Base-by-base conservation (phyloP, 2,329 filamentous ascomycete species). In the Pestalotiopsis sp. region DNA sequence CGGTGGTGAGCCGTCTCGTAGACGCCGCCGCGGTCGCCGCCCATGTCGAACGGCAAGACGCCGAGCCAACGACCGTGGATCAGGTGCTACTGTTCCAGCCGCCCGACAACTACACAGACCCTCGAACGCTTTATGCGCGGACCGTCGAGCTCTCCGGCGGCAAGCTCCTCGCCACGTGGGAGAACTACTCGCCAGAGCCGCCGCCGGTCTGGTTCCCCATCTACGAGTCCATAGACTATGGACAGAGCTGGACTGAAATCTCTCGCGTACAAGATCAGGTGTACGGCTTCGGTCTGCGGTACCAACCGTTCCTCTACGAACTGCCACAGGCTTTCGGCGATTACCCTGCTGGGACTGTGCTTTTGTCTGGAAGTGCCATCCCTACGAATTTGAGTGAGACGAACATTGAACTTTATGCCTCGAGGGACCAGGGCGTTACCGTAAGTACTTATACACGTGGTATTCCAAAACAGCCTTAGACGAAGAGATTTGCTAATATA, bases 321-420 rank as follows among this genome's bases (percentile, higher is more conserved):
- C 83, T 93, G 3, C 85, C 88, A 0, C 79, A 85, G 56, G 76
- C 79, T 3, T 81, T 92, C 63, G 91, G 85, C 20, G 80, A 82
- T 1, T 92, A 84, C 73, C 78, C 83, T 1, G 84, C 84, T 3
- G 91, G 90, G 2, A 92, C 90, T 0, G 79, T 94, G 22, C 81
- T 93, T 10, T 77, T 86, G 7, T 83, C 89, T 0, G 89, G 88
- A 1, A 90, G 85, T 69, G 87, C 86, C 35, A 89, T 89, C 58
- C 86, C 86, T 0, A 81, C 81, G 6, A 79, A 92, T 75, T 81
- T 92, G 35, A 88, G 85, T 55, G 79, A 82, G 68, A 92, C 91
- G 0, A 83, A 90, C 70, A 90, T 93, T 62, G 91, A 92, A 69
- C 79, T 93, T 7, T 93, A 93, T 73, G 90, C 88, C 7, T 89